Evolutionary conservation across 768 basidiomycete genomes (phyloP).

Genomic region (Xerocomellus amylosporus): DNA sequence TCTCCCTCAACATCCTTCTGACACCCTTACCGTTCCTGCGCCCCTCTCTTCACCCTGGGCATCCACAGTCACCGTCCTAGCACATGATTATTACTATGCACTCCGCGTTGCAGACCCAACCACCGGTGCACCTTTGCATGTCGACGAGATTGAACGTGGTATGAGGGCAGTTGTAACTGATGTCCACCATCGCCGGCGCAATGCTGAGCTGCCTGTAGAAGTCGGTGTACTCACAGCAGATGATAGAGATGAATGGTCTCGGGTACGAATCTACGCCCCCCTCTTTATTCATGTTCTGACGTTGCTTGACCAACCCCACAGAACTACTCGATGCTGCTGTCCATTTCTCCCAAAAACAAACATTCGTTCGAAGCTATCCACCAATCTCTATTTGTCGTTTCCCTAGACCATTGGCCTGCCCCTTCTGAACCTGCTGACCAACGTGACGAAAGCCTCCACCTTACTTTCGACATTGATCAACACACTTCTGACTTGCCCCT

Average conservation of each 20-base stretch:
- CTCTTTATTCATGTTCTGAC: not conserved
- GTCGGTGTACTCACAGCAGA: slow-evolving; percentile 78
- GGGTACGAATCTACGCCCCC: slow-evolving; percentile 43
- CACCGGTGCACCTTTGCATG: slow-evolving; percentile 31
- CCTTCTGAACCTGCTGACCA: slow-evolving; percentile 24
- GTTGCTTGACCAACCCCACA: not conserved
- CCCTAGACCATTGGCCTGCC: slow-evolving; percentile 70
- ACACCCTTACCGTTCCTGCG: slow-evolving; percentile 51
- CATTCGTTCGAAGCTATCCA: slow-evolving; percentile 61
- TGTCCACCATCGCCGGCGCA: slow-evolving; percentile 46
- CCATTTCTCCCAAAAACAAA: slow-evolving; percentile 64
- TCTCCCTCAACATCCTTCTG: slow-evolving; percentile 65
- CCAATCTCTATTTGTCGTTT: slow-evolving; percentile 74
- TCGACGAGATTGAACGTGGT: slow-evolving; percentile 43
- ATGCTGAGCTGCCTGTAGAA: slow-evolving; percentile 55
- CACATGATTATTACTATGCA: slow-evolving; percentile 77
- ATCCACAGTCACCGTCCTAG: slow-evolving; percentile 62
- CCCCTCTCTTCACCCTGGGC: slow-evolving; percentile 39
- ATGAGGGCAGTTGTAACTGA: slow-evolving; percentile 52
- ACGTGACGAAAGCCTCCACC: slow-evolving; percentile 26
- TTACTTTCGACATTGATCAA: slow-evolving; percentile 33
- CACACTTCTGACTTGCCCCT: not conserved
- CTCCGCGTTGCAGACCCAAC: slow-evolving; percentile 54
- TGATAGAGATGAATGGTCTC: slow-evolving; percentile 77
- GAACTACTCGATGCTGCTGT: slow-evolving; percentile 71